Evolutionary conservation across 495 filamentous ascomycete genomes (phyloP).

Genomic region (Hypomontagnella monticulosa): DNA sequence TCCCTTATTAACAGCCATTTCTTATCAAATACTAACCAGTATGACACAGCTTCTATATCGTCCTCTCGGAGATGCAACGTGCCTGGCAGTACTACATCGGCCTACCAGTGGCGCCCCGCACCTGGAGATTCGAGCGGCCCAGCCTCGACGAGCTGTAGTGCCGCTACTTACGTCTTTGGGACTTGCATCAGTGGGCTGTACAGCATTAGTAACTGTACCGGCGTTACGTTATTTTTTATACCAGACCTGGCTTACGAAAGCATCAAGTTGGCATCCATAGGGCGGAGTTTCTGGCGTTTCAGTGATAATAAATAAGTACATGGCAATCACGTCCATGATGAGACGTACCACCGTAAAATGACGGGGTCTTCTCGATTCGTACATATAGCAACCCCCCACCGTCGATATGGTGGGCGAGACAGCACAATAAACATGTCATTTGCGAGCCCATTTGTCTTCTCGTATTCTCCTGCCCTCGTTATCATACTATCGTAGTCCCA

Average conservation of each 20-base stretch:
- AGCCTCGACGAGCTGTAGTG: conserved; percentile 68
- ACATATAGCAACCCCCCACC: conserved; percentile 2
- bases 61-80: conserved; percentile 66
- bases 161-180: conserved; percentile 13
- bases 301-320: background rate
- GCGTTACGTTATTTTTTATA: conserved; percentile 33
- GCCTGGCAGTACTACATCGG: conserved; percentile 84
- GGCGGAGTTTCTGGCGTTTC: conserved; percentile 34
- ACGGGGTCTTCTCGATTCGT: background rate
- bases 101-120: conserved; percentile 72
- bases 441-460: background rate
- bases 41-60: conserved; percentile 66
- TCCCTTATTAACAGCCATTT: background rate
- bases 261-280: conserved; percentile 26
- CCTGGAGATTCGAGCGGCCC: conserved; percentile 69
- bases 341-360: too few relatives aligned
- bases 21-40: conserved; percentile 30
- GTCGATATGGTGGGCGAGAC: background rate
- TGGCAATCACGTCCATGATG: too few relatives aligned
- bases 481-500: too few relatives aligned
- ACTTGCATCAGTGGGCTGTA: conserved; percentile 13
- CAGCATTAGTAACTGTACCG: background rate
- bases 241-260: conserved; percentile 7
- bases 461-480: background rate
- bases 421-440: conserved; percentile 3